These are phyloP conservation scores for Bromus sterilis DNA, from an alignment of 176 grass and related monocot genomes.

Conservation along the genomic window DNA sequence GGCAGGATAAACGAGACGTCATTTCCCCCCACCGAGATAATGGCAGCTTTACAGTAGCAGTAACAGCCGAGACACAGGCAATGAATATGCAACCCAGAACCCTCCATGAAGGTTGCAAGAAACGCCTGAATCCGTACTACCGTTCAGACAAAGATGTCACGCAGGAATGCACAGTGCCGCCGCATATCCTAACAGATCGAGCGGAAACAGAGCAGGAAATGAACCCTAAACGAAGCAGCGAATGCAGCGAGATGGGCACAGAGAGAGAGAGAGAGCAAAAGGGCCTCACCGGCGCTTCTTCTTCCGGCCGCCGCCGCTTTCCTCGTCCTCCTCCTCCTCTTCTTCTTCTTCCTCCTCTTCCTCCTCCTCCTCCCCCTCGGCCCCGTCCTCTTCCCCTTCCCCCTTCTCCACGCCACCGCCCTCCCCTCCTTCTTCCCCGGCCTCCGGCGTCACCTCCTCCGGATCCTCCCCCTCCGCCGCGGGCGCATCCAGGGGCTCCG, in stretches of 20 bases:
- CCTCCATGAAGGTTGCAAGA: background rate
- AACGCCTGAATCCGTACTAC: background rate
- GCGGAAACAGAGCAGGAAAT: background rate
- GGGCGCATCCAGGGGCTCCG: slow-evolving; percentile 15
- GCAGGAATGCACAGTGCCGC: background rate
- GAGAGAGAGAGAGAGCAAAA: too few species aligned
- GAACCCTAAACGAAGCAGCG: background rate
- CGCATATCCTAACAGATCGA: slow-evolving; percentile 16
- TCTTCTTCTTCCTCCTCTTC: slow-evolving; percentile 47
- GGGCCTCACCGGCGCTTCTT: slow-evolving; percentile 72
- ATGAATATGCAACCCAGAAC: slow-evolving; percentile 2
- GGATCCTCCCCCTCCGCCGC: slow-evolving; percentile 28
- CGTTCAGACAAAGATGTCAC: background rate
- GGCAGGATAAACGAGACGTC: background rate
- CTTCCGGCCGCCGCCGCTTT: slow-evolving; percentile 32
- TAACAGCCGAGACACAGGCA: background rate
- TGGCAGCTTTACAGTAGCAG: background rate
- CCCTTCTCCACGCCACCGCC: slow-evolving; percentile 5
- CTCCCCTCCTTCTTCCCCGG: background rate
- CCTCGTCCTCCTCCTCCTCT: slow-evolving; percentile 20
- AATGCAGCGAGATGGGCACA: slow-evolving; percentile 11
- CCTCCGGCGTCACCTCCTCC: slow-evolving; percentile 20
- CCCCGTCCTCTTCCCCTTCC: background rate
- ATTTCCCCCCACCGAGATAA: background rate
- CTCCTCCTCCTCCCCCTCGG: background rate